These are phyloP conservation scores for Cladochytrium replicatum DNA, from an alignment of 192 early-diverging fungal genomes.

Conservation along the genomic window DNA sequence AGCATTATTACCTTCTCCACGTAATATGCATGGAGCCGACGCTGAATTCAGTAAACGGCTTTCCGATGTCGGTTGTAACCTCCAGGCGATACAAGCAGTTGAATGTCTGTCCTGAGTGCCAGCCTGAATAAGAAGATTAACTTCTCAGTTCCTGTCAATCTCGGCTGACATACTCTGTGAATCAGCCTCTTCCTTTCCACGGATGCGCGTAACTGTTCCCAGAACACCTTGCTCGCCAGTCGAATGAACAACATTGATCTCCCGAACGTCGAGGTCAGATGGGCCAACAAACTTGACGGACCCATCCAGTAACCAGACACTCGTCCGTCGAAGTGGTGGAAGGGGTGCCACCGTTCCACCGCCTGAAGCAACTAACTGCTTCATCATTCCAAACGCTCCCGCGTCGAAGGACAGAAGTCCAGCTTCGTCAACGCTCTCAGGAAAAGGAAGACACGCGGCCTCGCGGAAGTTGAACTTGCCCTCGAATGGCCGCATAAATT, in stretches of 20 bases:
- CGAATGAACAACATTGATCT: neutral
- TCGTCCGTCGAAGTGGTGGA: too few relatives aligned
- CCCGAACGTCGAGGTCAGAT: neutral
- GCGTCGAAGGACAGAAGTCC: constrained; percentile 39
- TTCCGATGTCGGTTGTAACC: neutral
- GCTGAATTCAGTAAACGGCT: neutral
- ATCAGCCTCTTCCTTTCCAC: neutral
- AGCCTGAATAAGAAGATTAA: neutral
- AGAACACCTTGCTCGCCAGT: neutral
- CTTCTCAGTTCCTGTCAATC: neutral
- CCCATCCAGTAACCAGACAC: too few relatives aligned
- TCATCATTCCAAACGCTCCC: constrained; percentile 24
- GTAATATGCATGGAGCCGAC: constrained; percentile 29
- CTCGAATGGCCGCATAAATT: constrained; percentile 47
- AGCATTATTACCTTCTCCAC: constrained; percentile 40
- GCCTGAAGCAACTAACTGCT: neutral
- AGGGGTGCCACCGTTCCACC: too few relatives aligned
- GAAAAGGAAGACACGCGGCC: constrained; percentile 21
- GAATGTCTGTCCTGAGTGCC: neutral
- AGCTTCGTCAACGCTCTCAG: constrained; percentile 26
- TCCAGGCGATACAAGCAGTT: neutral
- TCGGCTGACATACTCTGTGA: neutral
- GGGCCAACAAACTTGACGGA: too few relatives aligned
- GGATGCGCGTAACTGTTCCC: too few relatives aligned
- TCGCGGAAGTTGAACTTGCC: constrained; percentile 34